Conservation (phyloP, 2,329 filamentous ascomycete genomes). For the Neonectria ditissima region DNA sequence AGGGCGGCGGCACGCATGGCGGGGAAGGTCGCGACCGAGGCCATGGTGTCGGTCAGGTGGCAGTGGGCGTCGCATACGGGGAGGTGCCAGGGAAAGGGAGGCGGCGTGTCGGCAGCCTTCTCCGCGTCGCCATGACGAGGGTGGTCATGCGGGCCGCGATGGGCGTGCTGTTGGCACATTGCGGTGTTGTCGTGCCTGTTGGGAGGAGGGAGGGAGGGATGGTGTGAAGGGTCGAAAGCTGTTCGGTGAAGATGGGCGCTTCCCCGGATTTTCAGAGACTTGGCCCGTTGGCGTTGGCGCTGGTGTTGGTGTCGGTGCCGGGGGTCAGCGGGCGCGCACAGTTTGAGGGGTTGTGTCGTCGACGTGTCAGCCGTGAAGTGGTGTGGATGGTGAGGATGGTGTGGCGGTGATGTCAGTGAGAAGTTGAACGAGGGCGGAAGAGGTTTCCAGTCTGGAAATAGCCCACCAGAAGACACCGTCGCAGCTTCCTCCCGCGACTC, state of each 20-base stretch:
- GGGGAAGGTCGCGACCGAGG: constrained; percentile 67
- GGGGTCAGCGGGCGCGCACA: too few species aligned
- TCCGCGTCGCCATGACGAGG: background rate
- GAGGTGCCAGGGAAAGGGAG: constrained; percentile 74
- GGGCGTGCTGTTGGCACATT: constrained; percentile 18
- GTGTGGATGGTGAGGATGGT: background rate
- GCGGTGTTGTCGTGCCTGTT: background rate
- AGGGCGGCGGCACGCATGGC: constrained; percentile 74
- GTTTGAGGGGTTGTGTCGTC: background rate
- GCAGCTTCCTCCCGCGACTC: background rate
- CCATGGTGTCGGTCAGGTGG: constrained; percentile 84
- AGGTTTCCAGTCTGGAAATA: background rate
- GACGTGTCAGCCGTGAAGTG: background rate
- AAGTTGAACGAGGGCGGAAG: background rate
- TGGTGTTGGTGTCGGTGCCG: too few species aligned
- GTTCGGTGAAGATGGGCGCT: constrained; percentile 1
- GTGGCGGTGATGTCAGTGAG: background rate
- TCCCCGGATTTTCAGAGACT: constrained; percentile 2
- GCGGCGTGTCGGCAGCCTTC: constrained; percentile 9
- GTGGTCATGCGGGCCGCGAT: background rate
- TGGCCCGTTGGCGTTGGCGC: background rate
- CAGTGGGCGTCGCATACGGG: constrained; percentile 85
- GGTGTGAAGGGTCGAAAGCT: constrained; percentile 3
- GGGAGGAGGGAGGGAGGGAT: background rate
- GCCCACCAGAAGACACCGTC: background rate